Evolutionary conservation across 1,284 basidiomycete genomes (phyloP).

Genomic region (Puccinia polysora): DNA sequence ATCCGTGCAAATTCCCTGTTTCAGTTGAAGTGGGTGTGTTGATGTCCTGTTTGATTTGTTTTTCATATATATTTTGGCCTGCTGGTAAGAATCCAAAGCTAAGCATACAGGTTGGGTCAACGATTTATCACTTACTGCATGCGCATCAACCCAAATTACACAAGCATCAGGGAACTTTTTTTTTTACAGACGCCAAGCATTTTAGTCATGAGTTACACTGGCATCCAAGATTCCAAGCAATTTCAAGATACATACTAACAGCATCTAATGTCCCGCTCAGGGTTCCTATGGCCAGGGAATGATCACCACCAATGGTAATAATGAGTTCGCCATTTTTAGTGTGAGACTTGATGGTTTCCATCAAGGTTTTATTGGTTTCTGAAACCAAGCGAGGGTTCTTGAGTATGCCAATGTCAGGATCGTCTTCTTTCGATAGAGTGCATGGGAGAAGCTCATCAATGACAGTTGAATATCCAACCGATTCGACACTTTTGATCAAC

Average conservation of each 20-base stretch:
- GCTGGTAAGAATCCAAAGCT: not conserved
- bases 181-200: conserved; percentile 52
- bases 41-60: conserved; percentile 25
- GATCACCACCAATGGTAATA: conserved; percentile 92
- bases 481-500: conserved; percentile 65
- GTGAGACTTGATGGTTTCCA: conserved; percentile 69
- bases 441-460: conserved; percentile 77
- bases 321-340: conserved; percentile 74
- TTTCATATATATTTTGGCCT: not conserved
- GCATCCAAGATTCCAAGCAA: not conserved
- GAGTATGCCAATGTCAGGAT: conserved; percentile 77
- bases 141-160: conserved; percentile 71
- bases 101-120: not conserved
- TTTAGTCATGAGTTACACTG: conserved; percentile 48
- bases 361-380: conserved; percentile 73
- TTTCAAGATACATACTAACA: conserved; percentile 56
- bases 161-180: conserved; percentile 62
- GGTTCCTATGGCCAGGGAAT: conserved; percentile 89
- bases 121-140: conserved; percentile 50
- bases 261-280: conserved; percentile 68
- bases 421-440: conserved; percentile 54
- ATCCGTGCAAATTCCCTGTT: conserved; percentile 94
- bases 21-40: conserved; percentile 51
- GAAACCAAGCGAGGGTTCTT: conserved; percentile 81
- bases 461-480: conserved; percentile 77